Evolutionary conservation across 495 filamentous ascomycete species (phyloP), one percentile per base, ranked within the genome.

Genomic region (Talaromyces ruber): DNA sequence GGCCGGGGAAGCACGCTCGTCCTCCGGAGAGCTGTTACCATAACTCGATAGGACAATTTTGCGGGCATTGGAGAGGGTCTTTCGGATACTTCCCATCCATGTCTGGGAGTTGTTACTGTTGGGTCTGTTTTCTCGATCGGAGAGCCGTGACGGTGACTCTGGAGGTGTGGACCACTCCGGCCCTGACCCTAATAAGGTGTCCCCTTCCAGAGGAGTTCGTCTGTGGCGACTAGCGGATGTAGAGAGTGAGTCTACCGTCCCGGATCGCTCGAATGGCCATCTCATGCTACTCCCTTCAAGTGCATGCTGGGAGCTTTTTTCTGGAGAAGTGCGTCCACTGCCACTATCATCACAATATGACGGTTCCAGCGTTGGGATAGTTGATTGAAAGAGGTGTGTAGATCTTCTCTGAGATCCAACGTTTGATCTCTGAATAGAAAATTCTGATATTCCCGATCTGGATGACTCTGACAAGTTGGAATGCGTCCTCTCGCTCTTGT

Each of bases 201-300:
- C 86, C 0, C 84, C 86, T 68, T 93, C 88, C 8, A 81, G 79
- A 64, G 87, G 88, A 11, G 87, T 76, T 18, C 81, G 78, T 1
- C 78, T 75, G 39, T 37, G 62, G 90, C 83, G 21, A 79, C 81
- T 16, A 84, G 84, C 18, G 80, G 79, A 6, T 0, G 90, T 91
- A 39, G 80, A 84, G 69, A 87, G 92, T 55, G 82, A 87, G 25
- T 84, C 84, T n/a, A 82, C 68, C 43, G 77, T 75, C 12, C 69
- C 68, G n/a, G 72, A 73, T 24, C 76, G 74, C 14, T 76, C 76
- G 8, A 68, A 68, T 2, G 69, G 64, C 6, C 68, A 61, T 16
- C 64, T 59, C 18, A 68, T 55, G 18, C 65, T 66, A 54, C 74
- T 69, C 21, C 34, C 28, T 51, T 51, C 39, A 28, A 24, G 71